Conservation (phyloP, 2,329 filamentous ascomycete genomes). For the Paramyrothecium sp. region DNA sequence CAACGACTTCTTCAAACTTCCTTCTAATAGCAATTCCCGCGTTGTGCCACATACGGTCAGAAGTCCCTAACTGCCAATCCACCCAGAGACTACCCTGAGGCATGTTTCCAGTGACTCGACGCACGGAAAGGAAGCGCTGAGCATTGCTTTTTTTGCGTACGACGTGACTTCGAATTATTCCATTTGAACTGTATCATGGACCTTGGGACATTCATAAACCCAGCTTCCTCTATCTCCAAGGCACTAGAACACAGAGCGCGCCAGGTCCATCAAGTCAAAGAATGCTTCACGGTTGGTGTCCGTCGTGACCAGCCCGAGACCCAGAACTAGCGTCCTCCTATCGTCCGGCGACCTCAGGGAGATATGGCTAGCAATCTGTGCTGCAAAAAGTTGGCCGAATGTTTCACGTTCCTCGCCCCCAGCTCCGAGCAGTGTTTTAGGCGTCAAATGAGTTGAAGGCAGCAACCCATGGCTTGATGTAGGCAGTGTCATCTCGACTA, state of each 20-base stretch:
- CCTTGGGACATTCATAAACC: too few relatives aligned
- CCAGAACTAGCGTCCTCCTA: slow-evolving; percentile 58
- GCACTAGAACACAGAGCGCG: slow-evolving; percentile 52
- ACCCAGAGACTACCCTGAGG: too few relatives aligned
- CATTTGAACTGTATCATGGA: too few relatives aligned
- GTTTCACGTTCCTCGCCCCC: slow-evolving; percentile 78
- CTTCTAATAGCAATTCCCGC: too few relatives aligned
- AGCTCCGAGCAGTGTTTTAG: slow-evolving; percentile 82
- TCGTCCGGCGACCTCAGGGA: slow-evolving; percentile 67
- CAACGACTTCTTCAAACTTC: too few relatives aligned
- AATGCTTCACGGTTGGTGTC: slow-evolving; percentile 55
- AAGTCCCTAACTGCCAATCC: too few relatives aligned
- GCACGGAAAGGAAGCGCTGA: too few relatives aligned
- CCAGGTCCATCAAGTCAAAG: slow-evolving; percentile 64
- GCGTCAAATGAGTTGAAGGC: slow-evolving; percentile 78
- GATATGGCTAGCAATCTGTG: slow-evolving; percentile 82
- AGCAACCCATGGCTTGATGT: slow-evolving; percentile 51
- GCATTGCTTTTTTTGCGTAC: too few relatives aligned
- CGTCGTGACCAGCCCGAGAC: slow-evolving; percentile 54
- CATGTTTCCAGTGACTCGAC: too few relatives aligned
- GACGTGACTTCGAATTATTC: too few relatives aligned
- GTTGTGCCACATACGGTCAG: too few relatives aligned
- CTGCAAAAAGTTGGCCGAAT: slow-evolving; percentile 82
- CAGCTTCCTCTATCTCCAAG: background rate
- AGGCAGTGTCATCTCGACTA: slow-evolving; percentile 59